phyloP scores from a whole-genome alignment of 192 early-diverging fungal species.

The Gonapodya sp. region DNA sequence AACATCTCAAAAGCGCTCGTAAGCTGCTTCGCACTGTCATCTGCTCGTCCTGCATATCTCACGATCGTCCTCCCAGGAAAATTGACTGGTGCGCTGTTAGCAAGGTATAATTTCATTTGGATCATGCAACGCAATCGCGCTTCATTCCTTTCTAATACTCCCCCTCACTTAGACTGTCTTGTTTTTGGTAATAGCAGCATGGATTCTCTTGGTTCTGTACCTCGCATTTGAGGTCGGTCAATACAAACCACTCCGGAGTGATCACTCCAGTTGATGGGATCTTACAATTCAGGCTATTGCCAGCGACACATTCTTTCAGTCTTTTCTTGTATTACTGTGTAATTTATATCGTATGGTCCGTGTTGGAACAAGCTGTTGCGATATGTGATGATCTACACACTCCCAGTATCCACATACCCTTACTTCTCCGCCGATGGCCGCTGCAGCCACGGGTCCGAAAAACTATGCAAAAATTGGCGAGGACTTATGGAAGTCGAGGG shows the following conservation, averaged over 20 bases:
- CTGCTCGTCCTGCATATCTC: no score
- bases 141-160: neutral
- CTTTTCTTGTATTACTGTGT: no score
- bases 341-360: no score
- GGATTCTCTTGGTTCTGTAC: neutral
- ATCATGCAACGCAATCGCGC: neutral
- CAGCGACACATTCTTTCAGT: no score
- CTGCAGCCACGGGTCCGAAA: neutral
- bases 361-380: no score
- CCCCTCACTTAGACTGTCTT: neutral
- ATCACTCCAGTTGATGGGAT: neutral
- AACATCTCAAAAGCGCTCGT: no score
- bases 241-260: neutral
- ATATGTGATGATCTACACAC: no score
- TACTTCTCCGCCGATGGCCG: neutral
- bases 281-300: neutral
- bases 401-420: no score
- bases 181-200: neutral
- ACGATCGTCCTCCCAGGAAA: neutral
- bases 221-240: neutral
- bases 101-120: neutral
- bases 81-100: neutral
- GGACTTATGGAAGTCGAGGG: conserved; percentile 88
- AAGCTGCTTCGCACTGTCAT: no score
- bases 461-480: conserved; percentile 29